A percentile compares a stretch with the other conserved stretches of the same genome.
Conservation (phyloP, 2,329 filamentous ascomycete genomes). For the Pseudohalonectria lignicola region DNA sequence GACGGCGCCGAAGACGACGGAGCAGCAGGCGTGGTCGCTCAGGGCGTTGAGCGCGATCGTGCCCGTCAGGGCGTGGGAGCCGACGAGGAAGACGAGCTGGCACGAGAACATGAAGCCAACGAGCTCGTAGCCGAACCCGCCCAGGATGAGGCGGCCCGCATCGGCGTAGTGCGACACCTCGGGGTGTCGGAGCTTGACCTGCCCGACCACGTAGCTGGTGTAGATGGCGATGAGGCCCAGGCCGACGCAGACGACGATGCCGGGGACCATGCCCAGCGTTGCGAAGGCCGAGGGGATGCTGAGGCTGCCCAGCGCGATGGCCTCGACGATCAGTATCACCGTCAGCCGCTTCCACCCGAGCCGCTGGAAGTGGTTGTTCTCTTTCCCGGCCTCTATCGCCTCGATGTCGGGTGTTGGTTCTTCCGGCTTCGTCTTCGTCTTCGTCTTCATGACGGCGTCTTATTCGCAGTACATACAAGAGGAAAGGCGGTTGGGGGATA, state of each 20-base stretch:
- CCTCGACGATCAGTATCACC: conserved; percentile 44
- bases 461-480: too few species aligned
- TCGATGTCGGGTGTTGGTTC: conserved; percentile 1
- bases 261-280: conserved; percentile 37
- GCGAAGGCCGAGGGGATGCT: conserved; percentile 41
- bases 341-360: conserved; percentile 47
- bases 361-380: conserved; percentile 36
- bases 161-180: conserved; percentile 57
- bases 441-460: not conserved
- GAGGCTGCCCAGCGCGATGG: conserved; percentile 41
- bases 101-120: conserved; percentile 50
- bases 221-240: conserved; percentile 28
- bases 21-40: conserved; percentile 40
- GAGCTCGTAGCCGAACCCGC: conserved; percentile 49
- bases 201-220: conserved; percentile 26
- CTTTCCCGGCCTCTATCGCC: conserved; percentile 13
- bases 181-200: conserved; percentile 38
- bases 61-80: conserved; percentile 62
- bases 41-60: conserved; percentile 57
- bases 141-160: conserved; percentile 51
- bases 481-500: too few species aligned
- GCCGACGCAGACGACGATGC: conserved; percentile 21
- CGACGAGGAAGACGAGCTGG: conserved; percentile 58
- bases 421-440: not conserved
- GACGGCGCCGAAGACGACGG: conserved; percentile 31